Evolutionary conservation across 495 filamentous ascomycete species (phyloP).

Genomic region (Penicillium pancosmium): DNA sequence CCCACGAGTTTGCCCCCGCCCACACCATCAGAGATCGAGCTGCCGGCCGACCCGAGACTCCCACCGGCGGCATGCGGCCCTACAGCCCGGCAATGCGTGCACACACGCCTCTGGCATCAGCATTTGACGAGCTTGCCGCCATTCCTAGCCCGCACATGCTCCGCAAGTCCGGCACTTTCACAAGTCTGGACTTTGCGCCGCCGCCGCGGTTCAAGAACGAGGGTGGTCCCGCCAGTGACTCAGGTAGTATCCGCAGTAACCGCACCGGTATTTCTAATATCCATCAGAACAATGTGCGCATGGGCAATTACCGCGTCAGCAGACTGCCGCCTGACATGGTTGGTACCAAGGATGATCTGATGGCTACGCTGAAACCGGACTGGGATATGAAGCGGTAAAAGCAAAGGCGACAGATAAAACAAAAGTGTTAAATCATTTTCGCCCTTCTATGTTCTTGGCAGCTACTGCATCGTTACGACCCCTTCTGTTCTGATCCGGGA

Average conservation of each 20-base stretch:
- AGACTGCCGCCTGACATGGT: slow-evolving; percentile 81
- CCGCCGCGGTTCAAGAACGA: slow-evolving; percentile 79
- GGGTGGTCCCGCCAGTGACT: slow-evolving; percentile 76
- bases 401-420: not conserved
- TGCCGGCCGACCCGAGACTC: slow-evolving; percentile 78
- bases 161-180: slow-evolving; percentile 88
- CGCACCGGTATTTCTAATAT: slow-evolving; percentile 73
- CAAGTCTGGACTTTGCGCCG: slow-evolving; percentile 92
- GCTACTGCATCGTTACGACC: slow-evolving; percentile 2
- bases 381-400: slow-evolving; percentile 62
- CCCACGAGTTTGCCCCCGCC: slow-evolving; percentile 88
- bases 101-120: slow-evolving; percentile 75
- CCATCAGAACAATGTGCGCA: slow-evolving; percentile 77
- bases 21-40: slow-evolving; percentile 65
- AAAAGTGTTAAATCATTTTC: not conserved
- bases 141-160: slow-evolving; percentile 92
- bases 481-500: not conserved
- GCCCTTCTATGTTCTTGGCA: not conserved
- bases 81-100: slow-evolving; percentile 71
- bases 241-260: slow-evolving; percentile 88
- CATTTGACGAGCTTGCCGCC: slow-evolving; percentile 82
- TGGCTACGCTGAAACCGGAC: slow-evolving; percentile 69
- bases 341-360: slow-evolving; percentile 75
- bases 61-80: slow-evolving; percentile 71
- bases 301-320: slow-evolving; percentile 88